Percentiles rank a stretch among this genome's conserved stretches.
Conservation (phyloP, 208 protist species). For the Acanthamoeba royreba region DNA sequence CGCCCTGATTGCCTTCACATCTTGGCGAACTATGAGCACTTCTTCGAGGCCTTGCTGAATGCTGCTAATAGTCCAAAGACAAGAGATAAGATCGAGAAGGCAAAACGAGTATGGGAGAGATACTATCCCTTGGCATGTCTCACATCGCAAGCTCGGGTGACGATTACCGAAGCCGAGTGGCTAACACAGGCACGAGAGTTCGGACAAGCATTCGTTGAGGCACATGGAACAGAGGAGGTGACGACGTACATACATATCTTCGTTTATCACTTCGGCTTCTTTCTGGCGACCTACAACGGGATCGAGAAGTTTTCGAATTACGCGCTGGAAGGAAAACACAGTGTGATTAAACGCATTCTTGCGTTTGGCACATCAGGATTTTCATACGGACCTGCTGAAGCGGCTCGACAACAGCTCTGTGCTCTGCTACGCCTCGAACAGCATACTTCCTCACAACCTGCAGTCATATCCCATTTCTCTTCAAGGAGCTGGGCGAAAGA, state of each 20-base stretch:
- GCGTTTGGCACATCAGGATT: not conserved
- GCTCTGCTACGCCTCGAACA: not conserved
- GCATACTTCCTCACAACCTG: not conserved
- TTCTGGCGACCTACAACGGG: not conserved
- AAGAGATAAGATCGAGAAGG: not conserved
- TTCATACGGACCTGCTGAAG: not conserved
- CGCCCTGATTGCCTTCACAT: not conserved
- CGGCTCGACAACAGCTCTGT: not conserved
- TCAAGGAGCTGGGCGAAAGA: not conserved
- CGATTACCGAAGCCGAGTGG: not conserved
- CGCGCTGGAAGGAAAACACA: not conserved
- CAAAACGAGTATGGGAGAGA: not conserved
- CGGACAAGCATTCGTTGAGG: not conserved
- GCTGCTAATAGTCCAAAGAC: too few species aligned
- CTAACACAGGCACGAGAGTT: not conserved
- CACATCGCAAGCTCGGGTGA: not conserved
- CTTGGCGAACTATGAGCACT: not conserved
- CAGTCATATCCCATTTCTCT: not conserved
- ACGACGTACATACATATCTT: constrained; percentile 12
- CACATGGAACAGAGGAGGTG: not conserved
- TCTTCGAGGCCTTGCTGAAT: too few species aligned
- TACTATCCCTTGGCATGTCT: not conserved
- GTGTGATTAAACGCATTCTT: not conserved
- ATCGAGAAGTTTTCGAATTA: not conserved
- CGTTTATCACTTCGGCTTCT: not conserved